Base-by-base conservation (phyloP, 2,329 filamentous ascomycete genomes). In the Claviceps sp. region DNA sequence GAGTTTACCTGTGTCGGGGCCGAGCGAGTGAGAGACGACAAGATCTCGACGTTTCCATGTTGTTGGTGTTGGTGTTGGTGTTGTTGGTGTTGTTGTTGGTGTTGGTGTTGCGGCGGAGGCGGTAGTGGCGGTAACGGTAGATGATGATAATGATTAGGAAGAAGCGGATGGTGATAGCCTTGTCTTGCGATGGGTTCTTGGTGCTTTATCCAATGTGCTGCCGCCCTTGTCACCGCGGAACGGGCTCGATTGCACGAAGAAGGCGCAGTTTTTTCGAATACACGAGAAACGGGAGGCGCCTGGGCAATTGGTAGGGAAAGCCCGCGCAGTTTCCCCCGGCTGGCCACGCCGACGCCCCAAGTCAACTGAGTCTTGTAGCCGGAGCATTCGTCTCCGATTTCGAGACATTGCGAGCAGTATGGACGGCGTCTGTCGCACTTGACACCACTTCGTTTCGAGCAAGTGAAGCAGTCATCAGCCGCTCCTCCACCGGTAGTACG, bases 351-450 rank as follows among this genome's bases (percentile, higher is more conserved):
- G 47, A 96, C 88, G 43, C 89, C 89, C 91, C 91, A 97, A 47
- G 91, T 97, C 69, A 97, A 76, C 60, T 91, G 90, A 16, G 91
- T 97, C 72, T 94, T 94, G 75, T 97, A 97, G 54, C 91, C 91
- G 30, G 88, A 89, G 72, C 91, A 97, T 64, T 95, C 89, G 66
- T 89, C 89, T 58, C 89, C 90, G 57, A 89, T 78, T 60, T 95
- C 88, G 56, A 97, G 79, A 68, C 91, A 98, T 70, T 89, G 90
- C 45, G 89, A 89, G 72, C 93, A 97, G 70, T 96, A 97, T 8
- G 91, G 91, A 61, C 91, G 80, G 64, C 89, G 82, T 60, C 91
- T 83, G 70, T 97, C 91, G 73, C 91, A 98, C 68, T 88, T 87
- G 57, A 85, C 76, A 61, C 8, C 30, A 34, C 82, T 84, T 64